Evolutionary conservation across 257 asterid genomes (phyloP).

Genomic region (Haberlea rhodopensis): DNA sequence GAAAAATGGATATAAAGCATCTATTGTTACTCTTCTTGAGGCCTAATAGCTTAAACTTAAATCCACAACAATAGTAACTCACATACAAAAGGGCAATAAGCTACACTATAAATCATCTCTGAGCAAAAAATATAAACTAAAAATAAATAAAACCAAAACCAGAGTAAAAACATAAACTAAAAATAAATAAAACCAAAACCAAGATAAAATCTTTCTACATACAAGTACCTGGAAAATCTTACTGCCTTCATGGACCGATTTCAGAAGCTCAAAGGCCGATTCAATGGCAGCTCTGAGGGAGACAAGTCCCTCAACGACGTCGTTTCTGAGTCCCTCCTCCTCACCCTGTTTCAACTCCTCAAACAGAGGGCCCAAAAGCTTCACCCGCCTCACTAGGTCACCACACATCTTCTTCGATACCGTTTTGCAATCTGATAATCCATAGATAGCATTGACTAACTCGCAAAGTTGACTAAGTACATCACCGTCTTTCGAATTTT

Average conservation of each 20-base stretch:
- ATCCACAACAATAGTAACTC: background rate
- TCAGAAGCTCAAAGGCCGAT: slow-evolving; percentile 66
- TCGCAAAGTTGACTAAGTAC: slow-evolving; percentile 62
- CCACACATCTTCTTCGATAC: slow-evolving; percentile 67
- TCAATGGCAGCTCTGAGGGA: slow-evolving; percentile 52
- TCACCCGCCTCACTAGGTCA: slow-evolving; percentile 77
- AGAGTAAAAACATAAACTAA: background rate
- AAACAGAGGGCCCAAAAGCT: slow-evolving; percentile 81
- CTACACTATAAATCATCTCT: background rate
- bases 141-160: background rate
- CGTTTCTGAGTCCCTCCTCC: slow-evolving; percentile 47
- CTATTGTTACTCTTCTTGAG: background rate
- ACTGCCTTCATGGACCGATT: slow-evolving; percentile 78
- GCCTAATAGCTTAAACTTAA: slow-evolving; percentile 5
- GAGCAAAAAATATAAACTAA: background rate
- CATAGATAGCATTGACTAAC: slow-evolving; percentile 46
- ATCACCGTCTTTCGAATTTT: slow-evolving; percentile 38
- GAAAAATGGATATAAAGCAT: background rate
- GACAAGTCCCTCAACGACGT: slow-evolving; percentile 62
- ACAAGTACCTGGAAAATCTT: slow-evolving; percentile 72
- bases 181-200: background rate
- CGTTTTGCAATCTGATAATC: slow-evolving; percentile 72
- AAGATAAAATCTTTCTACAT: background rate
- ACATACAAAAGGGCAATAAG: too few relatives aligned
- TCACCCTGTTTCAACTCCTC: slow-evolving; percentile 77